These are phyloP conservation scores for Vitis hybrid DNA, from an alignment of 177 flowering plant genomes.

Conservation along the genomic window DNA sequence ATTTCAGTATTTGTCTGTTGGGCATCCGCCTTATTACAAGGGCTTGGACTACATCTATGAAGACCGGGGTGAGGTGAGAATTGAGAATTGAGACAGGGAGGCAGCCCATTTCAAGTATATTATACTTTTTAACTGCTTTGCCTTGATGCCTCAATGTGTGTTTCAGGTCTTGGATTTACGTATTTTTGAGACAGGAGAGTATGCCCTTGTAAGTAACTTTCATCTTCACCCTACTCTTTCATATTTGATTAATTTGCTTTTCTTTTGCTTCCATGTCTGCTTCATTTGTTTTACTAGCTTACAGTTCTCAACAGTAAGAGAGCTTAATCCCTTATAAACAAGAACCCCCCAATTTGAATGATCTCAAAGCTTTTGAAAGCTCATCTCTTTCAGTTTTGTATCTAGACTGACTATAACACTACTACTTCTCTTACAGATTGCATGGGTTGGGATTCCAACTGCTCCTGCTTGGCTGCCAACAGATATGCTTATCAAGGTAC, in stretches of 20 bases:
- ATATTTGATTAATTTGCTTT: no score
- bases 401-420: background rate
- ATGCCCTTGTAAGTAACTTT: slow-evolving; percentile 66
- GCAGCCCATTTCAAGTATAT: background rate
- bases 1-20: slow-evolving; percentile 84
- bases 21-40: slow-evolving; percentile 88
- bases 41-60: slow-evolving; percentile 95
- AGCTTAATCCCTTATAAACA: no score
- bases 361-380: no score
- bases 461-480: slow-evolving; percentile 99
- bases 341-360: no score
- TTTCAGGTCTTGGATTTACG: slow-evolving; percentile 82
- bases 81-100: no score
- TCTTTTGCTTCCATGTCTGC: no score
- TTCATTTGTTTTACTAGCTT: no score
- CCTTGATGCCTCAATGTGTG: background rate
- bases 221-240: no score
- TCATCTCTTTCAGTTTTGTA: no score
- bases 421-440: slow-evolving; percentile 41
- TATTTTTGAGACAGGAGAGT: slow-evolving; percentile 83
- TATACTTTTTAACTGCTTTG: background rate
- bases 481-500: slow-evolving; percentile 90
- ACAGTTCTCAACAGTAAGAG: no score
- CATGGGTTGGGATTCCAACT: slow-evolving; percentile 94
- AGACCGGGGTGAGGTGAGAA: slow-evolving; percentile 75